These are phyloP conservation scores for Diaporthe sp. DNA, from an alignment of 2,329 filamentous ascomycete species.

Conservation along the genomic window DNA sequence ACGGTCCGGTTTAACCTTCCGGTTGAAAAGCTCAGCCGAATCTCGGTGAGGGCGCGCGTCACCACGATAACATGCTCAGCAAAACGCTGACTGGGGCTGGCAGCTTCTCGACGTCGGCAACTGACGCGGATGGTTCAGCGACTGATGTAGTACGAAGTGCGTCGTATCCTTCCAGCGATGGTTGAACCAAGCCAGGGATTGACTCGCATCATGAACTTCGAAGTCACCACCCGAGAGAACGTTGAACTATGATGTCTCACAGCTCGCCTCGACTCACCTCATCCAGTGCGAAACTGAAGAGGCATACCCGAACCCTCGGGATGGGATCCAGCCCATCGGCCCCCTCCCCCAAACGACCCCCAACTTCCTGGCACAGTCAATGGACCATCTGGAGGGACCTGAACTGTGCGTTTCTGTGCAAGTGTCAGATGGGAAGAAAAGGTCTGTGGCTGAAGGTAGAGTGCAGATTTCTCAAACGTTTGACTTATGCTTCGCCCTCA, in stretches of 20 bases:
- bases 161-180: neutral
- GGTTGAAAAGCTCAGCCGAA: neutral
- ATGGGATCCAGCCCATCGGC: too few species aligned
- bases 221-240: neutral
- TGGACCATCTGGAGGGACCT: neutral
- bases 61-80: neutral
- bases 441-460: neutral
- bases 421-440: neutral
- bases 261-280: neutral
- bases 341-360: neutral
- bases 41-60: neutral
- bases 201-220: neutral
- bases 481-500: neutral
- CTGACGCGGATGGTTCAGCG: neutral
- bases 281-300: neutral
- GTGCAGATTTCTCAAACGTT: neutral
- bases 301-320: neutral
- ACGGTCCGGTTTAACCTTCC: neutral
- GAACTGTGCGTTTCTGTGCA: neutral
- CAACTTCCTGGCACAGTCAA: too few species aligned
- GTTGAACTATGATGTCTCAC: neutral
- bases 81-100: neutral
- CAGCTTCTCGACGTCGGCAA: neutral
- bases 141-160: neutral
- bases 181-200: neutral